Evolutionary conservation across 2,329 filamentous ascomycete genomes (phyloP).

Genomic region (Rhinocladiella mackenziei): DNA sequence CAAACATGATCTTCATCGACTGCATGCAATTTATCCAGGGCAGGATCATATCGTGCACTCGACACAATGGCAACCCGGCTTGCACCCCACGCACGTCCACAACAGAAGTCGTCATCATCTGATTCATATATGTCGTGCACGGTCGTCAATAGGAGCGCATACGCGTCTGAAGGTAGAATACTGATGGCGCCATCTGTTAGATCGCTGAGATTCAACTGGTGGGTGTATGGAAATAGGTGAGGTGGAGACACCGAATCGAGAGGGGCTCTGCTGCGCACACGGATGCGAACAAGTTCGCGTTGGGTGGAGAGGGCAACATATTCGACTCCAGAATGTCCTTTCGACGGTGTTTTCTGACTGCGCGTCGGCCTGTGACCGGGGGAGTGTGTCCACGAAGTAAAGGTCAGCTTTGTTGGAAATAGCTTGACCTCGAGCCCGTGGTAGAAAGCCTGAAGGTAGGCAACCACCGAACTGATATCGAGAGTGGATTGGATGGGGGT

Average conservation of each 20-base stretch:
- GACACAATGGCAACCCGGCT: constrained; percentile 61
- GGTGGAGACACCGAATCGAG: neutral
- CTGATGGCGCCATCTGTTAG: constrained; percentile 55
- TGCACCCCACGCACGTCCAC: constrained; percentile 62
- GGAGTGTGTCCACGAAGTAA: constrained; percentile 47
- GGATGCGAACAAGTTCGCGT: constrained; percentile 49
- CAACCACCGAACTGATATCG: constrained; percentile 34
- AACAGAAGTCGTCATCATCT: constrained; percentile 64
- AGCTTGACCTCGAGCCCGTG: constrained; percentile 51
- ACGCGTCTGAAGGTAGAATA: constrained; percentile 56
- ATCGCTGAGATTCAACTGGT: constrained; percentile 55
- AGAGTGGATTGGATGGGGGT: too few relatives aligned
- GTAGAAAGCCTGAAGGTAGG: constrained; percentile 52
- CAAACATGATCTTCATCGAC: constrained; percentile 52
- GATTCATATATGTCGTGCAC: constrained; percentile 64
- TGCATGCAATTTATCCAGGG: constrained; percentile 42
- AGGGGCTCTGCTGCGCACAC: constrained; percentile 49
- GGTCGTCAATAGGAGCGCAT: constrained; percentile 54
- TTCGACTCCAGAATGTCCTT: constrained; percentile 19
- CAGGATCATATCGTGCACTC: constrained; percentile 58
- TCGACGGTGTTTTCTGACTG: too few relatives aligned
- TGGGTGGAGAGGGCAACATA: constrained; percentile 52
- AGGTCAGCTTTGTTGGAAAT: constrained; percentile 42
- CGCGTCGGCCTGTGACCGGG: too few relatives aligned
- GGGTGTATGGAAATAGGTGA: constrained; percentile 35